Evolutionary conservation across 2,329 filamentous ascomycete species (phyloP).

Genomic region (Epichloe baconii): DNA sequence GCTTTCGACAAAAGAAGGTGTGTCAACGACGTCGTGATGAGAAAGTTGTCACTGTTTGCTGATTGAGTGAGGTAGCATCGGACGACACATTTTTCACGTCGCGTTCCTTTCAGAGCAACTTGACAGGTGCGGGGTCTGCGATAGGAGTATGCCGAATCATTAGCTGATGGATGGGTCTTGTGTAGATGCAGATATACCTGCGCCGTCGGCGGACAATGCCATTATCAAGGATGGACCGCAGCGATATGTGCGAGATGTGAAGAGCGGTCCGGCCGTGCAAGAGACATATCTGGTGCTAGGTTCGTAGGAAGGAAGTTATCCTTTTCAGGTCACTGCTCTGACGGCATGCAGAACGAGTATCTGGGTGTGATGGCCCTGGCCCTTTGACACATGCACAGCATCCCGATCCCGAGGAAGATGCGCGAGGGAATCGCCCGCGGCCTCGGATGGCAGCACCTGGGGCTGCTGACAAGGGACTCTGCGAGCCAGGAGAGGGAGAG

Average conservation of each 20-base stretch:
- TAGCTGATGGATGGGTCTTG: too few species aligned
- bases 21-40: background rate
- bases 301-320: background rate
- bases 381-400: too few species aligned
- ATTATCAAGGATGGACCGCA: constrained; percentile 3
- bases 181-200: background rate
- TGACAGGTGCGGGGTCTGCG: background rate
- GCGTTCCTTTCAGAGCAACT: background rate
- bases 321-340: background rate
- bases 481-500: background rate
- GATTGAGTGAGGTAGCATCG: background rate
- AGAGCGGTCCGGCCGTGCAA: background rate
- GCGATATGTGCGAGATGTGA: background rate
- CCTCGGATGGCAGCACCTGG: background rate
- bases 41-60: background rate
- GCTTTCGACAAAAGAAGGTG: background rate
- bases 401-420: too few species aligned
- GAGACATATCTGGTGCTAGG: background rate
- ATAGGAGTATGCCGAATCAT: too few species aligned
- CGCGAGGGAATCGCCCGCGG: background rate
- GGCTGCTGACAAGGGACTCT: background rate
- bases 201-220: background rate
- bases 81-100: constrained; percentile 1
- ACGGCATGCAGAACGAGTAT: background rate
- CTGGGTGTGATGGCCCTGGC: too few species aligned